Percentiles rank a stretch among this genome's conserved stretches.
Conservation (phyloP, 2,329 filamentous ascomycete genomes). For the Dactylonectria estremocensis region DNA sequence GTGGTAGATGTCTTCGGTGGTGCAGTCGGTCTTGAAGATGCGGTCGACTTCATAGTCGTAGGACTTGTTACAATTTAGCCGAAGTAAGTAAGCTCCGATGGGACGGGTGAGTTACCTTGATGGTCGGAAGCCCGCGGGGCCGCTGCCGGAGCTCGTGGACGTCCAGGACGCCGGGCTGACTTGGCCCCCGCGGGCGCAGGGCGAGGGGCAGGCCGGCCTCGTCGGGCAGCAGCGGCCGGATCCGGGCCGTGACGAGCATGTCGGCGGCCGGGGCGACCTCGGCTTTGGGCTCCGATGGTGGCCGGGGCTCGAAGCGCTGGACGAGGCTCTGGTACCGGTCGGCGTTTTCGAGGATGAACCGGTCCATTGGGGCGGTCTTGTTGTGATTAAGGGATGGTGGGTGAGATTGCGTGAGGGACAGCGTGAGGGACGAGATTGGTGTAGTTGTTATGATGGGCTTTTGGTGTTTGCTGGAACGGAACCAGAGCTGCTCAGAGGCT, state of each 20-base stretch:
- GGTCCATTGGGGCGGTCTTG: conserved; percentile 46
- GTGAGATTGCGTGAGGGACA: background rate
- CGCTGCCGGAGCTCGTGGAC: conserved; percentile 56
- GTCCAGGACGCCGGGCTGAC: conserved; percentile 49
- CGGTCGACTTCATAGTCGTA: conserved; percentile 54
- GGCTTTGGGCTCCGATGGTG: conserved; percentile 9
- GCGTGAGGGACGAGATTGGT: too few relatives aligned
- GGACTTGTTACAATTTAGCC: conserved; percentile 44
- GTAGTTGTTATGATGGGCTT: too few relatives aligned
- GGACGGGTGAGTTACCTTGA: conserved; percentile 47
- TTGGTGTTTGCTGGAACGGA: too few relatives aligned
- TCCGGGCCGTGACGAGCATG: conserved; percentile 55
- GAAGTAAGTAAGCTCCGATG: background rate
- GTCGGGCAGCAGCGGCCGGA: conserved; percentile 56
- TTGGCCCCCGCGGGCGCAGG: conserved; percentile 44
- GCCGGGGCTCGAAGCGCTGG: conserved; percentile 45
- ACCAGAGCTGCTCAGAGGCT: too few relatives aligned
- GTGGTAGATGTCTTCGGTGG: conserved; percentile 59
- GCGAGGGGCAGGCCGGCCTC: conserved; percentile 52
- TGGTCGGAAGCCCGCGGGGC: conserved; percentile 49
- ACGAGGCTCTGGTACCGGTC: conserved; percentile 50
- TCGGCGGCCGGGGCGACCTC: conserved; percentile 39
- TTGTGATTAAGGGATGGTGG: background rate
- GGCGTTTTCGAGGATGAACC: conserved; percentile 52
- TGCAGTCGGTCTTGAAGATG: conserved; percentile 53